A percentile compares a stretch with the other conserved stretches of the same genome.
phyloP scores from a whole-genome alignment of 208 protist species.

The Naegleria lovaniensis region DNA sequence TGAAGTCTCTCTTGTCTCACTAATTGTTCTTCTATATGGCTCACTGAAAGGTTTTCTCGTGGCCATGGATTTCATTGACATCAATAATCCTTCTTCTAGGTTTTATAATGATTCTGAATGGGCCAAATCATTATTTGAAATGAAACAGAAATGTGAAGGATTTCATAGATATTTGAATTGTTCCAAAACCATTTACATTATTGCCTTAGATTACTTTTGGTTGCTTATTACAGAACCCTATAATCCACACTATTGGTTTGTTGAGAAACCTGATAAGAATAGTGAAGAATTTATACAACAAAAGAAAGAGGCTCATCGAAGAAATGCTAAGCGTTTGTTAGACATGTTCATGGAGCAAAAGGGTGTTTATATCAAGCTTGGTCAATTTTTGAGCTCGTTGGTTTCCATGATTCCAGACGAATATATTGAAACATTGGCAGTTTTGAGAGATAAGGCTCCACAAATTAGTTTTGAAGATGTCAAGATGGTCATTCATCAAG shows the following conservation, averaged over 20 bases:
- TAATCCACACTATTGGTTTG: background rate
- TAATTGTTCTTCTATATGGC: no score
- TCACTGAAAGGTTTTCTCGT: no score
- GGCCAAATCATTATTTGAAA: no score
- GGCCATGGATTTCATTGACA: no score
- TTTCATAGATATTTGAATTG: background rate
- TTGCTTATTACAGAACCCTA: background rate
- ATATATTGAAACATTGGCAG: constrained; percentile 38
- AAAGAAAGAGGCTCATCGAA: background rate
- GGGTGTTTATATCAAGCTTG: constrained; percentile 49
- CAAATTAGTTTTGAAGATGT: constrained; percentile 38
- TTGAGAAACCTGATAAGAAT: background rate
- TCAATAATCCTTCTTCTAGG: no score
- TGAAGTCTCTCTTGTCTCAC: no score
- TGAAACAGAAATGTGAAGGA: background rate
- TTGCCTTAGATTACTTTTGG: background rate
- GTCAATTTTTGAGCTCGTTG: constrained; percentile 49
- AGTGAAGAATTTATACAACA: constrained; percentile 7
- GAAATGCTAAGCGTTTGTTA: background rate
- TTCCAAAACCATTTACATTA: background rate
- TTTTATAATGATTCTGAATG: no score
- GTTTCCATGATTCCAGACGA: constrained; percentile 47
- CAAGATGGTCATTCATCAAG: constrained; percentile 37
- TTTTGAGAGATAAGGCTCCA: constrained; percentile 50
- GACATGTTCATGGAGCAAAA: background rate